A percentile compares a stretch with the other conserved stretches of the same genome.
Conservation (phyloP, 768 basidiomycete genomes). For the Russula griseocarnosa region DNA sequence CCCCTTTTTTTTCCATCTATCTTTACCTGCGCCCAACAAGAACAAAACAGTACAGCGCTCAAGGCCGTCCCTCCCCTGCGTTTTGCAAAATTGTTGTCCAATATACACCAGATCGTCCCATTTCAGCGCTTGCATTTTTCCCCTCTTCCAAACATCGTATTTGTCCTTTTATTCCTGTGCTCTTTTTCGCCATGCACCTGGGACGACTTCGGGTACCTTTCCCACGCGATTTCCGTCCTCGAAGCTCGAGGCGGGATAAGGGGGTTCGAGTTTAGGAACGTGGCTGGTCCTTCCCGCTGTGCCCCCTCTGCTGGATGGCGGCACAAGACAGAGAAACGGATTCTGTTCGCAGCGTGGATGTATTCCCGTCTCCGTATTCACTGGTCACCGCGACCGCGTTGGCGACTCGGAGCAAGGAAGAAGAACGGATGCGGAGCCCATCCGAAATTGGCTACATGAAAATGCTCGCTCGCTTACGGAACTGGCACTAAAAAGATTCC, state of each 20-base stretch:
- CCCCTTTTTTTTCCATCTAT: conserved; percentile 19
- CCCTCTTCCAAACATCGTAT: conserved; percentile 10
- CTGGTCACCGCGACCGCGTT: conserved; percentile 14
- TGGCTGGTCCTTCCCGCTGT: not conserved
- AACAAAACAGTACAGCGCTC: conserved; percentile 26
- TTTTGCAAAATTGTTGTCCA: not conserved
- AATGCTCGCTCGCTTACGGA: conserved; percentile 19
- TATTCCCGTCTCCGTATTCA: not conserved
- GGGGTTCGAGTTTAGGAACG: conserved; percentile 9
- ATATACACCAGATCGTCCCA: conserved; percentile 12
- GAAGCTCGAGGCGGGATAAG: conserved; percentile 17
- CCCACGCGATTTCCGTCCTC: conserved; percentile 20
- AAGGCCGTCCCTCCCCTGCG: conserved; percentile 14
- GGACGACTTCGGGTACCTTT: conserved; percentile 21
- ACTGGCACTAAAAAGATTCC: conserved; percentile 22
- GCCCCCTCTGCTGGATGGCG: not conserved
- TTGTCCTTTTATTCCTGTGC: conserved; percentile 13
- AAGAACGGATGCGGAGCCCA: conserved; percentile 25
- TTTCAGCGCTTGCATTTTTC: conserved; percentile 15
- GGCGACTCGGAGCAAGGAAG: conserved; percentile 28
- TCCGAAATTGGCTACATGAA: conserved; percentile 29
- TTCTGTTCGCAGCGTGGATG: not conserved
- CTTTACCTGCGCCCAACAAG: conserved; percentile 16
- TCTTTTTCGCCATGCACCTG: conserved; percentile 8
- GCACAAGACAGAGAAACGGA: not conserved